Evolutionary conservation across 2,329 filamentous ascomycete genomes (phyloP).

Genomic region (Cadophora malorum): DNA sequence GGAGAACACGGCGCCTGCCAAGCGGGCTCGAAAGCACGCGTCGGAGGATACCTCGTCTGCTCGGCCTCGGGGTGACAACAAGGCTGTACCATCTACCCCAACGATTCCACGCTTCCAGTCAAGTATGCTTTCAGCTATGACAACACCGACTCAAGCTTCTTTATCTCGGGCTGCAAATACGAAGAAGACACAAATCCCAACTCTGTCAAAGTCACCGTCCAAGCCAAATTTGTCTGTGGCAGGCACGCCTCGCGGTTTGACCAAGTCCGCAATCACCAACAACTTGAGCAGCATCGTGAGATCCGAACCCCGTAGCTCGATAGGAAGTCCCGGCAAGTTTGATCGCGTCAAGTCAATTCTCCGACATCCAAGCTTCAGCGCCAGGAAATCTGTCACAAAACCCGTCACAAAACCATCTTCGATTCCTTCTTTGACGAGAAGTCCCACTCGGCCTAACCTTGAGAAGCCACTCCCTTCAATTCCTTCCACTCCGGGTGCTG

Average conservation of each 20-base stretch:
- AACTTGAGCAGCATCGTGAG: conserved; percentile 47
- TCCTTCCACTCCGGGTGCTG: conserved; percentile 62
- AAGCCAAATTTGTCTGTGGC: conserved; percentile 51
- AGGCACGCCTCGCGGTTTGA: conserved; percentile 54
- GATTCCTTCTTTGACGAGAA: conserved; percentile 44
- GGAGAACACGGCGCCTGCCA: conserved; percentile 56
- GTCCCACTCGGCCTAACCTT: conserved; percentile 56
- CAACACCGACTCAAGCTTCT: conserved; percentile 82
- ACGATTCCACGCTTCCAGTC: conserved; percentile 54
- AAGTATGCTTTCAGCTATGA: conserved; percentile 60
- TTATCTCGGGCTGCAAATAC: conserved; percentile 64
- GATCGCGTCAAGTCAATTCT: conserved; percentile 66
- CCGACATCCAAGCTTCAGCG: conserved; percentile 45
- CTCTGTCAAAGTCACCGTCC: conserved; percentile 61
- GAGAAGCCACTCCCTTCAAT: conserved; percentile 60
- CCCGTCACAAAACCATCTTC: conserved; percentile 31
- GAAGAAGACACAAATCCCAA: conserved; percentile 53
- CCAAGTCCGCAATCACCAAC: conserved; percentile 60
- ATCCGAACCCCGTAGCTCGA: conserved; percentile 34
- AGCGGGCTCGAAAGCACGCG: conserved; percentile 72
- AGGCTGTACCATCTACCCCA: conserved; percentile 49
- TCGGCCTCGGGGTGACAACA: conserved; percentile 62
- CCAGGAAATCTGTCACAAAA: conserved; percentile 37
- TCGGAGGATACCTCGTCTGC: conserved; percentile 73
- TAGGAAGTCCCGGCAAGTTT: conserved; percentile 40